Evolutionary conservation across 345 rosid genomes (phyloP).

Genomic region (Eucalyptus brandiana): DNA sequence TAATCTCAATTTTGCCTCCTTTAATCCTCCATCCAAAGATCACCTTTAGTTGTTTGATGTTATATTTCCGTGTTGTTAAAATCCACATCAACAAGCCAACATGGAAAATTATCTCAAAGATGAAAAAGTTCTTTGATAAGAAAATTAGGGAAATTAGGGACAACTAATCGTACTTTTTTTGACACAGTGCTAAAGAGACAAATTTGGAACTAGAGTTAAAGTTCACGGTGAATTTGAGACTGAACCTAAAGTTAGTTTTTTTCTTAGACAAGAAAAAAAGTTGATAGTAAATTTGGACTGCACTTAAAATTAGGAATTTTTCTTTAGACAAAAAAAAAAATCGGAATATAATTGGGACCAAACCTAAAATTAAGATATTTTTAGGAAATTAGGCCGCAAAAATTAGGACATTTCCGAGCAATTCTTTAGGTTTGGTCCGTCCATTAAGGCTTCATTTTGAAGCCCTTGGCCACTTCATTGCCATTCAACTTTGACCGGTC

Average conservation of each 20-base stretch:
- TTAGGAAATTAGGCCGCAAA: background rate
- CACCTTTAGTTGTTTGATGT: background rate
- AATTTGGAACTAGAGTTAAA: background rate
- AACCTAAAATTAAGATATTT: no score
- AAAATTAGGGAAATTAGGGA: background rate
- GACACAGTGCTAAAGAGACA: rapidly evolving
- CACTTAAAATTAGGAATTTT: background rate
- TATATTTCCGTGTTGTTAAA: background rate
- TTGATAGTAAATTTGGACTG: background rate
- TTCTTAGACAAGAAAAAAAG: background rate
- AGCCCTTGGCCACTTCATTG: background rate
- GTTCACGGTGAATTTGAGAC: background rate
- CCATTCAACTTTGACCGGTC: background rate
- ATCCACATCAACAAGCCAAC: background rate
- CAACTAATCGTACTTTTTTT: rapidly evolving
- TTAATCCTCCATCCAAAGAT: background rate
- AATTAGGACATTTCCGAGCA: background rate
- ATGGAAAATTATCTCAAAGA: background rate
- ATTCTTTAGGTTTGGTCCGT: background rate
- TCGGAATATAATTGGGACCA: no score
- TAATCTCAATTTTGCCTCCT: background rate
- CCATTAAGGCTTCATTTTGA: background rate
- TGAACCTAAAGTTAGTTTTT: background rate
- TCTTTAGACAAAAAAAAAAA: no score
- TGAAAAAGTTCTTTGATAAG: background rate